A percentile compares a stretch with the other conserved stretches of the same genome.
Conservation (phyloP, 331 rosid genomes). For the Rhamnella rubrinervis region DNA sequence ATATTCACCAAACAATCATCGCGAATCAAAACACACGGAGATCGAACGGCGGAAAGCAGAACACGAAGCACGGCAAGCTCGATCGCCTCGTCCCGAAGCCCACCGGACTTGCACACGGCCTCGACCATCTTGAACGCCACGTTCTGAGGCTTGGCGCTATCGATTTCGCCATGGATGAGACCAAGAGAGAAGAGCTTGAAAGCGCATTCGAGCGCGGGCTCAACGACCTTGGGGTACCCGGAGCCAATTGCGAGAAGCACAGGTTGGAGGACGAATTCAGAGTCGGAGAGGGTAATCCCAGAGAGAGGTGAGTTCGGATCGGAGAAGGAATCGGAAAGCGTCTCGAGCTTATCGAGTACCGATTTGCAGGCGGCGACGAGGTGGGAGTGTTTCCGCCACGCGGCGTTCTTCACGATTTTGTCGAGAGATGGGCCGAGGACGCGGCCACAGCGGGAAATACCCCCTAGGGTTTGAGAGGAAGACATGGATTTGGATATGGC, state of each 20-base stretch:
- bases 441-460: slow-evolving; percentile 84
- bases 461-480: slow-evolving; percentile 88
- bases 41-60: slow-evolving; percentile 77
- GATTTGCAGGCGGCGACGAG: slow-evolving; percentile 92
- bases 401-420: slow-evolving; percentile 92
- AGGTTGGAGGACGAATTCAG: slow-evolving; percentile 77
- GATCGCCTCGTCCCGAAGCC: slow-evolving; percentile 78
- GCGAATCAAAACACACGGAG: slow-evolving; percentile 74
- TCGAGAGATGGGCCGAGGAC: slow-evolving; percentile 88
- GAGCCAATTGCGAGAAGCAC: slow-evolving; percentile 78
- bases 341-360: slow-evolving; percentile 88
- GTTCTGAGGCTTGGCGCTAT: slow-evolving; percentile 35
- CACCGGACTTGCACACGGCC: slow-evolving; percentile 72
- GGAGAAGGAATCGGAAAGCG: slow-evolving; percentile 47
- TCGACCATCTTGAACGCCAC: slow-evolving; percentile 57
- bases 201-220: slow-evolving; percentile 92
- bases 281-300: slow-evolving; percentile 68
- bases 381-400: slow-evolving; percentile 97
- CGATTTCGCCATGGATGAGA: slow-evolving; percentile 74
- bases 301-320: slow-evolving; percentile 57
- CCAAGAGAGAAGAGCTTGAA: slow-evolving; percentile 89
- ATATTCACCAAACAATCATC: slow-evolving; percentile 75
- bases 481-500: slow-evolving; percentile 48
- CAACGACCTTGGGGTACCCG: slow-evolving; percentile 79
- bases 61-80: slow-evolving; percentile 83